Percentiles rank a stretch among this genome's conserved stretches.
Conservation (phyloP, 1,284 basidiomycete genomes). For the Mycosarcoma mackinlayi region DNA sequence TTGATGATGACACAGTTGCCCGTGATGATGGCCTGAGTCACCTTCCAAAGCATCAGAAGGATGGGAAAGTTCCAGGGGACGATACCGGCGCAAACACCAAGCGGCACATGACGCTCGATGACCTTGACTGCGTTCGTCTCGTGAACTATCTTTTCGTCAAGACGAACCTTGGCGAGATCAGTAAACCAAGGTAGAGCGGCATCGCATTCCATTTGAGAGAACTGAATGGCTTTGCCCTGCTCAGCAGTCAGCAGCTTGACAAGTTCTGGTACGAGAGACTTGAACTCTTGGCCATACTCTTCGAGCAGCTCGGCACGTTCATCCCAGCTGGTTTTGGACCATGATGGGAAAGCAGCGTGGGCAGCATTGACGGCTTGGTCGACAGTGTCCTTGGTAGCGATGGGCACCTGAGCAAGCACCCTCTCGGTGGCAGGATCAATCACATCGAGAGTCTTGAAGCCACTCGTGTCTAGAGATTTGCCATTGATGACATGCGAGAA, state of each 20-base stretch:
- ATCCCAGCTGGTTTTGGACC: slow-evolving; percentile 38
- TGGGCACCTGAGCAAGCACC: slow-evolving; percentile 40
- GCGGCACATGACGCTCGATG: slow-evolving; percentile 31
- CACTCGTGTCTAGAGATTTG: slow-evolving; percentile 24
- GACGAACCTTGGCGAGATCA: slow-evolving; percentile 21
- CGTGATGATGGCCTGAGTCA: slow-evolving; percentile 37
- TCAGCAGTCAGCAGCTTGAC: slow-evolving; percentile 44
- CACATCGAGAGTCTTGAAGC: slow-evolving; percentile 42
- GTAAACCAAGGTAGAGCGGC: slow-evolving; percentile 39
- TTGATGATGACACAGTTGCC: slow-evolving; percentile 55
- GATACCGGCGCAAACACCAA: slow-evolving; percentile 48
- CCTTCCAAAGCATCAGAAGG: slow-evolving; percentile 48
- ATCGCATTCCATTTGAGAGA: slow-evolving; percentile 30
- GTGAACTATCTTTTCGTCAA: slow-evolving; percentile 37
- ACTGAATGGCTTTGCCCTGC: slow-evolving; percentile 36
- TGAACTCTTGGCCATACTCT: slow-evolving; percentile 36
- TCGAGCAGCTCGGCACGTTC: slow-evolving; percentile 38
- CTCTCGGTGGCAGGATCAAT: slow-evolving; percentile 50
- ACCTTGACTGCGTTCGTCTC: slow-evolving; percentile 25
- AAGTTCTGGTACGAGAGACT: slow-evolving; percentile 27
- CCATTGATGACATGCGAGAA: slow-evolving; percentile 53
- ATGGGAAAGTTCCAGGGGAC: slow-evolving; percentile 53
- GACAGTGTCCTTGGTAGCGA: slow-evolving; percentile 27
- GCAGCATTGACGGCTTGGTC: slow-evolving; percentile 47
- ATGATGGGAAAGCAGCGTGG: slow-evolving; percentile 32